Percentiles rank a stretch among this genome's conserved stretches.
Evolutionary conservation across 164 flowering plant genomes (phyloP).

Genomic region (grape (Vitis vinifera)): ASM3070453v1 NC_081819.1:18318501-18319000

Average conservation of each 20-base stretch:
- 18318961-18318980: slow-evolving; percentile 47
- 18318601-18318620: slow-evolving; percentile 27
- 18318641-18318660: slow-evolving; percentile 35
- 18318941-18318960: slow-evolving; percentile 41
- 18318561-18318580: slow-evolving; percentile 69
- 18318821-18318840: slow-evolving; percentile 57
- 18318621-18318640: slow-evolving; percentile 42
- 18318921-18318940: slow-evolving; percentile 75
- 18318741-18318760: slow-evolving; percentile 86
- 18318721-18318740: slow-evolving; percentile 66
- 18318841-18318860: slow-evolving; percentile 73
- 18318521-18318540: slow-evolving; percentile 48
- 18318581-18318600: slow-evolving; percentile 63
- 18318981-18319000: slow-evolving; percentile 26
- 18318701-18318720: slow-evolving; percentile 60
- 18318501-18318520: slow-evolving; percentile 63
- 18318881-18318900: slow-evolving; percentile 45
- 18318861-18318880: slow-evolving; percentile 83
- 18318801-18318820: slow-evolving; percentile 44
- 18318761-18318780: slow-evolving; percentile 75
- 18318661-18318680: slow-evolving; percentile 81
- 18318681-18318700: slow-evolving; percentile 73
- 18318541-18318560: slow-evolving; percentile 65
- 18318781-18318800: slow-evolving; percentile 51
- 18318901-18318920: slow-evolving; percentile 74